Evolutionary conservation across 192 early-diverging fungal species (phyloP), one percentile per base, ranked within the genome.

Genomic region (Funneliformis geosporum): DNA sequence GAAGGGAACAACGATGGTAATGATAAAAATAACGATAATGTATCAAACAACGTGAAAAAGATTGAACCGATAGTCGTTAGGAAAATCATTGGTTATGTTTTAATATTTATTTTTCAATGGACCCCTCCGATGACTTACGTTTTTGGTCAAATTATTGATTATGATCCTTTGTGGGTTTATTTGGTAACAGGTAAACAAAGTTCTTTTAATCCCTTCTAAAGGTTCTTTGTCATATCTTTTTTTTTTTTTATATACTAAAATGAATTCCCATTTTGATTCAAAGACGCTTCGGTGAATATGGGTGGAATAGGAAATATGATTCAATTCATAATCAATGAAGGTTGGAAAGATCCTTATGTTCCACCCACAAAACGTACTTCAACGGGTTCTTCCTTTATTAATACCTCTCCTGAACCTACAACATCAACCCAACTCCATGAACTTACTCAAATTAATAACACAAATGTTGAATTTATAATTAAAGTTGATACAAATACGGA

Each of bases 261-360:
- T 33, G 33, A 33, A 0, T 33, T 33, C 2, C 1, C 18, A 6
- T 21, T 5, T 33, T 6, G 10, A 40, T 68, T 5, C 40, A 5
- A 33, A 69, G 55, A 75, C 9, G 47, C 47, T 2, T 60, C 73
- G 4, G 18, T 75, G 38, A 75, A 75, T 33, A 16, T 75, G 28
- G 73, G 73, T 42, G 73, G 73, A 33, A 60, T 75, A 39, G 50
- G 28, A 16, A 75, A 75, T 18, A 60, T 75, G 47, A 60, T 75
- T 38, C 73, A 75, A 60, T 75, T 39, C 18, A 60, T 75, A 40
- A 75, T 75, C 40, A 75, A 75, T 60, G 73, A 75, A 75, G 73
- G 73, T n/a, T 75, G 42, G 42, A 40, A 38, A 8, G 61, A 62
- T 28, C 12, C 7, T 43, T 40, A 69, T 69, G 8, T 42, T 69